Percentiles rank a stretch among this genome's conserved stretches.
Evolutionary conservation across 2,329 filamentous ascomycete genomes (phyloP).

Genomic region (Rhinocladiella similis): DNA sequence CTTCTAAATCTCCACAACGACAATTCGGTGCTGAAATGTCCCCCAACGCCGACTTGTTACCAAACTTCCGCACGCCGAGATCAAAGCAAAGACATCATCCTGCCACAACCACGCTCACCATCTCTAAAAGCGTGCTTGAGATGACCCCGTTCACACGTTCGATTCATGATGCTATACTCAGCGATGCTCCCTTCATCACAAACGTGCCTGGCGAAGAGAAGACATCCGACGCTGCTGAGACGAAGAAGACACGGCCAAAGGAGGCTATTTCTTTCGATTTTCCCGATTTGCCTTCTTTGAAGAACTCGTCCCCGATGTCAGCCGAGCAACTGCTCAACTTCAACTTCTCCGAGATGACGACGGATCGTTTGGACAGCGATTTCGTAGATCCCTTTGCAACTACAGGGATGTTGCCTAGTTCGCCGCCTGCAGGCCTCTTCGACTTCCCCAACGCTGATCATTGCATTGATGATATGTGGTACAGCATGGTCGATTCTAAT

Average conservation of each 20-base stretch:
- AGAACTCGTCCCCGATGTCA: conserved; percentile 27
- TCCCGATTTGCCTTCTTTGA: conserved; percentile 34
- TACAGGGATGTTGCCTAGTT: conserved; percentile 47
- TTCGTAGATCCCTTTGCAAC: conserved; percentile 46
- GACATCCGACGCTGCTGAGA: not conserved
- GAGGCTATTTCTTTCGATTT: conserved; percentile 37
- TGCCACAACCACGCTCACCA: conserved; percentile 19
- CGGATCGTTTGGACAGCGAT: conserved; percentile 31
- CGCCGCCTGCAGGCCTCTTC: conserved; percentile 39
- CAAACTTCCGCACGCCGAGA: conserved; percentile 27
- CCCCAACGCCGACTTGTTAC: conserved; percentile 31
- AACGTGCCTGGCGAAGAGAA: conserved; percentile 10
- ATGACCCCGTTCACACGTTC: conserved; percentile 31
- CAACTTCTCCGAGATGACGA: conserved; percentile 27
- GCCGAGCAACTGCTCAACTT: conserved; percentile 19
- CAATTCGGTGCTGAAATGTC: conserved; percentile 31
- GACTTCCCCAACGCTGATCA: conserved; percentile 29
- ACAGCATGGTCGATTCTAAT: conserved; percentile 13
- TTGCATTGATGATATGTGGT: conserved; percentile 18
- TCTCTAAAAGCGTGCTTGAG: conserved; percentile 19
- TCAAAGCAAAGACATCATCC: conserved; percentile 16
- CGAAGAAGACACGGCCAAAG: conserved; percentile 51
- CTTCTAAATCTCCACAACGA: conserved; percentile 28
- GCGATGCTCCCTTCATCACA: conserved; percentile 11
- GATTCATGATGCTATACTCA: conserved; percentile 27